phyloP scores from a whole-genome alignment of 257 asterid species.

The Avicennia marina region DNA sequence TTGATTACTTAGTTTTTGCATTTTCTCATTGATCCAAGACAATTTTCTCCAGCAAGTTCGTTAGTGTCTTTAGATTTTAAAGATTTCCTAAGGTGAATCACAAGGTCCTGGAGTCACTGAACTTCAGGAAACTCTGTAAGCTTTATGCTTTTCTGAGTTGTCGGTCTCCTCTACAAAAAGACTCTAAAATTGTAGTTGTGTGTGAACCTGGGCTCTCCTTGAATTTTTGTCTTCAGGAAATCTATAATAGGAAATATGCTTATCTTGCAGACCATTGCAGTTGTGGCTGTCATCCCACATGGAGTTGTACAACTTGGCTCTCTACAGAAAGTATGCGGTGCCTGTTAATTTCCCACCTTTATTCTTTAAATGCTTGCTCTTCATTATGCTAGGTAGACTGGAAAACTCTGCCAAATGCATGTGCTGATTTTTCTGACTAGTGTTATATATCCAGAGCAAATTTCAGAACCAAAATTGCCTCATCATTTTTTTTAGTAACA shows the following conservation, averaged over 20 bases:
- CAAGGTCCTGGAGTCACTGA: too few species aligned
- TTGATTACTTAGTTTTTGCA: background rate
- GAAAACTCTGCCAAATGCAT: too few species aligned
- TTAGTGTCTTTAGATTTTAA: background rate
- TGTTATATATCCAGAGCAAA: too few species aligned
- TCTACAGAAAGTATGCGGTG: slow-evolving; percentile 64
- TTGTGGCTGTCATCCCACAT: slow-evolving; percentile 69
- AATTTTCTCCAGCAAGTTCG: slow-evolving; percentile 3
- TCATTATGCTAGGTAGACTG: background rate
- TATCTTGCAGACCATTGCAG: slow-evolving; percentile 77
- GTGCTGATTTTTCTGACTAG: too few species aligned
- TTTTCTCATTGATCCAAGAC: slow-evolving; percentile 1
- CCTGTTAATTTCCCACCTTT: background rate
- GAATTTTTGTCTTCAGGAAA: slow-evolving; percentile 13
- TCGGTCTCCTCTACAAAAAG: slow-evolving; percentile 2
- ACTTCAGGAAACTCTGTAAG: slow-evolving; percentile 1
- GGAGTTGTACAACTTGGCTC: slow-evolving; percentile 92
- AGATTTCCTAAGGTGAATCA: background rate
- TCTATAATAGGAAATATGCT: slow-evolving; percentile 10
- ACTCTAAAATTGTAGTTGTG: slow-evolving; percentile 2
- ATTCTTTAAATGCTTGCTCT: background rate
- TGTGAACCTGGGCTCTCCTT: slow-evolving; percentile 8
- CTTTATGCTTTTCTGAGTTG: too few species aligned
- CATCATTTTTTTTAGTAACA: too few species aligned
- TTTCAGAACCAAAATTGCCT: too few species aligned